Evolutionary conservation across 2,329 filamentous ascomycete species (phyloP).

Genomic region (Sarocladium strictum): DNA sequence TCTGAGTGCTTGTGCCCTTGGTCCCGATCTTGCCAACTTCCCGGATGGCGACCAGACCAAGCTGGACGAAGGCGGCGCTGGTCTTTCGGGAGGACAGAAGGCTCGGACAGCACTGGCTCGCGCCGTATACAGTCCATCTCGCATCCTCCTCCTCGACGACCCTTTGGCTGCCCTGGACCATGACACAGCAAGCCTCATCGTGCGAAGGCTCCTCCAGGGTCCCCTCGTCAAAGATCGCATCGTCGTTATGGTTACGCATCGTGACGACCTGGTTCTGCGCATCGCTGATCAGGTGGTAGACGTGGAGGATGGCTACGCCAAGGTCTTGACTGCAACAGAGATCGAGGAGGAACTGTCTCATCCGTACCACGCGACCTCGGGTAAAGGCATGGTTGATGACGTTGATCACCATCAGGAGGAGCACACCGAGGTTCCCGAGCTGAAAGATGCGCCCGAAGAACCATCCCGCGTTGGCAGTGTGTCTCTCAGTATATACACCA

Average conservation of each 20-base stretch:
- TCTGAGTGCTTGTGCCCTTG: slow-evolving; percentile 54
- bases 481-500: slow-evolving; percentile 71
- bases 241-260: slow-evolving; percentile 73
- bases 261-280: slow-evolving; percentile 69
- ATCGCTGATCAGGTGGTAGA: slow-evolving; percentile 70
- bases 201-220: slow-evolving; percentile 56
- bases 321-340: slow-evolving; percentile 39
- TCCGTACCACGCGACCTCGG: slow-evolving; percentile 26
- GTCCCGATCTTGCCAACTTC: slow-evolving; percentile 50
- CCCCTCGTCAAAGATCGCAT: slow-evolving; percentile 58
- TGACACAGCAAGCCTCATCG: slow-evolving; percentile 52
- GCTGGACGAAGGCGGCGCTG: slow-evolving; percentile 57
- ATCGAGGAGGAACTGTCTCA: slow-evolving; percentile 32
- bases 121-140: slow-evolving; percentile 53
- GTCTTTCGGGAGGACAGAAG: slow-evolving; percentile 58
- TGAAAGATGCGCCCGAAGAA: slow-evolving; percentile 27
- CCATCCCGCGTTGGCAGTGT: slow-evolving; percentile 58
- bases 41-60: slow-evolving; percentile 51
- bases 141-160: slow-evolving; percentile 55
- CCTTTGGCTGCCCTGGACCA: slow-evolving; percentile 59
- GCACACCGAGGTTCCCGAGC: slow-evolving; percentile 16
- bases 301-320: slow-evolving; percentile 54
- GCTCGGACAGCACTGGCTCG: slow-evolving; percentile 58
- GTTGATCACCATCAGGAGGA: slow-evolving; percentile 27
- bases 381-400: slow-evolving; percentile 11